Base-by-base conservation (phyloP, 225 moss, liverwort and hornwort genomes). In the Takakia lepidozioides region DNA sequence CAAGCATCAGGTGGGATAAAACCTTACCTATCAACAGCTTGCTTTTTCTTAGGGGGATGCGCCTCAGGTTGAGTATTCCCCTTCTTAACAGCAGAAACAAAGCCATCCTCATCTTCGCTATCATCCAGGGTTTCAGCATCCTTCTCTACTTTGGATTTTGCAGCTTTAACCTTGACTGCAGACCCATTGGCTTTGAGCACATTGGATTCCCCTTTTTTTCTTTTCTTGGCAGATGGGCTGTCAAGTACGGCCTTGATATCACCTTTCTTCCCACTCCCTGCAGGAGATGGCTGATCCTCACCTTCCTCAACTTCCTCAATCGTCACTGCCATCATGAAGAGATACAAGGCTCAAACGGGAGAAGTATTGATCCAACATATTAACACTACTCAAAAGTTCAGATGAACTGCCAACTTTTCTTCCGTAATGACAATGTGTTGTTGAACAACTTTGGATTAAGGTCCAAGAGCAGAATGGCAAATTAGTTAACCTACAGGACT, bases 71-170 rank as follows among this genome's bases (percentile, higher is more conserved):
- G 15, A 10, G 40, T 36, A 29, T n/a, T 21, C 27, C 19, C 56
- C 9, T 65, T 56, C 42, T n/a, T n/a, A n/a, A n/a, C n/a, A n/a
- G n/a, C n/a, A n/a, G n/a, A 1, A 38, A 63, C 19, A 36, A 82
- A 87, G 3, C 95, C 90, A 55, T 98, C 87, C 45, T 85, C 90
- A 35, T 98, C 90, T 51, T 98, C 90, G 23, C 87, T 81, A 1
- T 53, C 45, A 16, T 81, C 88, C 42, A n/a, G n/a, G n/a, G n/a
- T n/a, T n/a, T 67, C 72, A 3, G 49, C 56, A 15, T 58, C 62
- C 11, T 64, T 62, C 15, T 63, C 63, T 6, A 32, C 32, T 32
- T 7, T 32, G 32, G 32, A 32, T 32, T 32, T 32, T 11, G 11
- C 32, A 6, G 32, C 32, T 32, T 24, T 34, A 11, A 11, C 46